These are phyloP conservation scores for Aspergillus cejpii DNA, from an alignment of 2,329 filamentous ascomycete genomes.

Conservation along the genomic window DNA sequence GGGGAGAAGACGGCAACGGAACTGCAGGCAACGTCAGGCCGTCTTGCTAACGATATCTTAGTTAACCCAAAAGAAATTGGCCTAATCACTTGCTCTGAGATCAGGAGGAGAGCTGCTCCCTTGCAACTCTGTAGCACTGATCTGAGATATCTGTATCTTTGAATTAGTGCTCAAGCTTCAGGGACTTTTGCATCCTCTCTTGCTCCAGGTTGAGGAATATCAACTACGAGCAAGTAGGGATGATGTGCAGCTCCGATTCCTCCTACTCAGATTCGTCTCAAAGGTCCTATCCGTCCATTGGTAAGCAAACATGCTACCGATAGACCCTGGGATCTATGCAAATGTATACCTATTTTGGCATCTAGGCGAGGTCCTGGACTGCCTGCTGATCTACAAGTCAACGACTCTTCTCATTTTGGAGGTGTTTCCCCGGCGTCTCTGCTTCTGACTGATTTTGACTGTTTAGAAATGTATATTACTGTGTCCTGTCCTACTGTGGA, in stretches of 20 bases:
- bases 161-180: neutral
- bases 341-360: slow-evolving; percentile 7
- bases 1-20: neutral
- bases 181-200: neutral
- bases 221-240: neutral
- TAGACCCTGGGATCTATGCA: slow-evolving; percentile 1
- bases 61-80: slow-evolving; percentile 29
- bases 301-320: neutral
- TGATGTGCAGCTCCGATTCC: neutral
- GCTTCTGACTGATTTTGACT: neutral
- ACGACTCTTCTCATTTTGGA: slow-evolving; percentile 4
- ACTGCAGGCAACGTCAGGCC: neutral
- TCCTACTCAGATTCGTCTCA: neutral
- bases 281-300: neutral
- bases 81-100: slow-evolving; percentile 4
- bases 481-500: neutral
- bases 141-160: neutral
- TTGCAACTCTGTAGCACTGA: neutral
- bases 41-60: slow-evolving; percentile 11
- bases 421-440: slow-evolving; percentile 4
- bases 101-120: neutral
- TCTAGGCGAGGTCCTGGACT: slow-evolving; percentile 4
- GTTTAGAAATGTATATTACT: neutral
- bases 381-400: slow-evolving; percentile 8
- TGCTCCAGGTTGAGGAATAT: too few species aligned